Evolutionary conservation across 805 yeast species (phyloP), one percentile per base, ranked within the genome.

Genomic region (Naumovozyma baii): DNA sequence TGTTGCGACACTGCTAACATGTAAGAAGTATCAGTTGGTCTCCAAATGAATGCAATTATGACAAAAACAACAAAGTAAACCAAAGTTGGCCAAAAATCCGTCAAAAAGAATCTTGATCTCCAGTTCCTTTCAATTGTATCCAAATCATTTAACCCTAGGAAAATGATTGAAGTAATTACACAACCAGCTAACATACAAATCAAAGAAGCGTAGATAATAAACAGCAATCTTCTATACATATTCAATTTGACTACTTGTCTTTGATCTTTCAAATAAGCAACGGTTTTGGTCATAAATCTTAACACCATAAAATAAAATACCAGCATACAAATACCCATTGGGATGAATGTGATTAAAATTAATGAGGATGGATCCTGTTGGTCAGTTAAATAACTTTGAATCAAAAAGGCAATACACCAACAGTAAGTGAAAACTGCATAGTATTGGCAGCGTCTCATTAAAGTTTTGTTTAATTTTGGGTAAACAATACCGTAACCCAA

Each of bases 1-100:
- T 92, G 97, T 39, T 86, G 85, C 2, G 96, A 84, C 46, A 88
- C 88, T 10, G 96, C 97, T 55, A 92, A 74, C 76, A 94, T 80
- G 54, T 88, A 83, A 42, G 95, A 87, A 31, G 95, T 86, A 50
- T 83, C 92, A 0, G 96, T 90, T 39, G 99, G 99, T 62, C 98
- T 80, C 98, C 98, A 92, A 46, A 92, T 74, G 67, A 87, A 76
- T 4, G 95, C 84, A 47, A 92, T 71, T 8, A 87, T 75, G 52
- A 81, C 73, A 59, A 92, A 88, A 30, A 88, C 88, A 36, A 80
- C 63, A 55, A 83, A 85, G 64, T 86, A 92, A 12, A 87, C 80
- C 36, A 86, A 72, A 36, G 94, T 80, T 31, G 96, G 95, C 96
- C 97, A 88, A 67, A 94, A 94, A 51, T 90, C 96, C 34, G 81